These are phyloP conservation scores for Cupressus sempervirens DNA, from an alignment of 75 land plant genomes.

Conservation along the genomic window DNA sequence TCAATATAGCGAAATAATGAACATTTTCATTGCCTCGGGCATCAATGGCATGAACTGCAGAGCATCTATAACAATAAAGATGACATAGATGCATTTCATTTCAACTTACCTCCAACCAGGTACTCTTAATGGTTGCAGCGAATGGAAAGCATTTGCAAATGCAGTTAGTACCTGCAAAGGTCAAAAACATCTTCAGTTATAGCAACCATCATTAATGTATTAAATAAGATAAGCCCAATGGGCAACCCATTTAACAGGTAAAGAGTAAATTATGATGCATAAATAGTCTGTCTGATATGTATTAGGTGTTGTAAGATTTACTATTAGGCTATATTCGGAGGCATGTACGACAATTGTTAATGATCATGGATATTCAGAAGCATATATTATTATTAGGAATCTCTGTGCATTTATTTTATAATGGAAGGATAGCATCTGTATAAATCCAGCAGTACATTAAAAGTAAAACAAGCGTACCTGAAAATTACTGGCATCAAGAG, in stretches of 20 bases:
- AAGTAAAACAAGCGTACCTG: conserved; percentile 46
- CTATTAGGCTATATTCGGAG: too few relatives aligned
- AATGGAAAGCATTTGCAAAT: conserved; percentile 88
- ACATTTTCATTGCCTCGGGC: neutral
- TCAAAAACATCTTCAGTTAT: neutral
- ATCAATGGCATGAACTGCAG: neutral
- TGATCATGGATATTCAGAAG: too few relatives aligned
- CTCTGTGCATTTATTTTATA: neutral
- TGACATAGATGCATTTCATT: neutral
- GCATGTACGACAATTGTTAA: too few relatives aligned
- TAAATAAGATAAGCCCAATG: too few relatives aligned
- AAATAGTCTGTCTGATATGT: too few relatives aligned
- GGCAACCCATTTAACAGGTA: too few relatives aligned
- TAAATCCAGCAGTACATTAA: neutral
- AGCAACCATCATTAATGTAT: neutral
- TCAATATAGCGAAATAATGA: neutral
- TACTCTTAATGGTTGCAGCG: conserved; percentile 80
- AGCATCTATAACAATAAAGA: neutral
- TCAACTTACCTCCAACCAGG: conserved; percentile 83
- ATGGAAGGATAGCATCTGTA: neutral
- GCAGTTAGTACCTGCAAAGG: conserved; percentile 66
- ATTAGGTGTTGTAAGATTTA: too few relatives aligned
- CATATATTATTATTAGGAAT: too few relatives aligned
- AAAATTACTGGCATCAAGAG: conserved; percentile 72
- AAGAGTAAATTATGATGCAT: too few relatives aligned